phyloP scores from a whole-genome alignment of 495 filamentous ascomycete species.

The Daldinia concentrica region DNA sequence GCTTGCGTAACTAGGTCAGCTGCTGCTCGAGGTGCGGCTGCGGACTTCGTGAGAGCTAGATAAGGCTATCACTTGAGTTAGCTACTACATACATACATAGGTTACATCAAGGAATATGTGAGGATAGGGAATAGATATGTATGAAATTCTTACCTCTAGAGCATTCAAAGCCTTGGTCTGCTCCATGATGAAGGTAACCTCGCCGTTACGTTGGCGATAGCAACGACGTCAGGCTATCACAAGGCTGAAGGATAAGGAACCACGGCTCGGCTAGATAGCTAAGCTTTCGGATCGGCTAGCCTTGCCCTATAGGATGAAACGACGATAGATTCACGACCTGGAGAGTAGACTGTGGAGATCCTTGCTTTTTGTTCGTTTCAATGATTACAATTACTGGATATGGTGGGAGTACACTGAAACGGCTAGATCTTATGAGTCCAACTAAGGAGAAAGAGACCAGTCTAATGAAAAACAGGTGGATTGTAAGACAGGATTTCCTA shows the following conservation, averaged over 20 bases:
- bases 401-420: background rate
- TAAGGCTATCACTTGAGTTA: conserved; percentile 67
- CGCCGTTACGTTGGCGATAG: conserved; percentile 16
- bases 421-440: background rate
- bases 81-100: no score
- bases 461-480: background rate
- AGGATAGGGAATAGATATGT: background rate
- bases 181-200: conserved; percentile 69
- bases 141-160: conserved; percentile 60
- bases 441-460: background rate
- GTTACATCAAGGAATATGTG: conserved; percentile 17
- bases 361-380: background rate
- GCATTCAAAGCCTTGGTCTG: conserved; percentile 86
- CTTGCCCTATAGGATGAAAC: background rate
- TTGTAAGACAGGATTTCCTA: background rate
- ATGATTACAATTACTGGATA: background rate
- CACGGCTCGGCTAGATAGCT: conserved; percentile 13
- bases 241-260: conserved; percentile 26
- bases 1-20: conserved; percentile 88
- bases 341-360: background rate
- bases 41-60: conserved; percentile 85
- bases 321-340: background rate
- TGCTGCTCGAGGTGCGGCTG: conserved; percentile 81
- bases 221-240: conserved; percentile 40
- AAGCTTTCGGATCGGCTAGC: background rate